Percentiles rank a stretch among this genome's conserved stretches.
phyloP scores from a whole-genome alignment of 2,329 filamentous ascomycete species.

The Balansia obtecta region DNA sequence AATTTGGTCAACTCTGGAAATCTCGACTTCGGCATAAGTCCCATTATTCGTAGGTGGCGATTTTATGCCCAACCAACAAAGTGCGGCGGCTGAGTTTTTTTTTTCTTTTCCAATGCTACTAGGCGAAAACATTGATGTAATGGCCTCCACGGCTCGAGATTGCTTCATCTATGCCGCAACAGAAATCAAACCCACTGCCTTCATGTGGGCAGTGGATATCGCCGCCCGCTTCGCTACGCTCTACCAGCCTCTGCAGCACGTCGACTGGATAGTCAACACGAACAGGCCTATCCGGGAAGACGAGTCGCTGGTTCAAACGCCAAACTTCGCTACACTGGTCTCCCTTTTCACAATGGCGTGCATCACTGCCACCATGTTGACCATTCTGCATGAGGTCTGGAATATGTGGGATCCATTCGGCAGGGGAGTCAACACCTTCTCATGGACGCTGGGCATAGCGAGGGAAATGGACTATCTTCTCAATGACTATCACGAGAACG shows the following conservation, averaged over 20 bases:
- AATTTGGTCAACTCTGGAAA: slow-evolving; percentile 12
- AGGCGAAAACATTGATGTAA: slow-evolving; percentile 16
- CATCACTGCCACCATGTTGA: slow-evolving; percentile 8
- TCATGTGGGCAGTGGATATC: slow-evolving; percentile 10
- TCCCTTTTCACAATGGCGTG: slow-evolving; percentile 6
- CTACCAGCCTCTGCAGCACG: slow-evolving; percentile 10
- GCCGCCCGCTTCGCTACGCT: slow-evolving; percentile 7
- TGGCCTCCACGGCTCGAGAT: slow-evolving; percentile 11
- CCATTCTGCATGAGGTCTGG: slow-evolving; percentile 15
- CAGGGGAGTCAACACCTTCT: slow-evolving; percentile 11
- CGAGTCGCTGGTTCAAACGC: slow-evolving; percentile 1
- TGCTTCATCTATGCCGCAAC: slow-evolving; percentile 8
- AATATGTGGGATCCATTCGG: slow-evolving; percentile 17
- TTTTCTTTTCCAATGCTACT: not conserved
- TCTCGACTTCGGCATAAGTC: slow-evolving; percentile 9
- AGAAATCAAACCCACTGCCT: slow-evolving; percentile 10
- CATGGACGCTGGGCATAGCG: slow-evolving; percentile 17
- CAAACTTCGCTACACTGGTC: not conserved
- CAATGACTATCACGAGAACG: slow-evolving; percentile 15
- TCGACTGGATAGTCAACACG: slow-evolving; percentile 9
- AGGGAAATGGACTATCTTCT: slow-evolving; percentile 16
- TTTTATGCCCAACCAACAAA: not conserved
- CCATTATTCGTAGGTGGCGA: slow-evolving; percentile 13
- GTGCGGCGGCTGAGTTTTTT: not conserved
- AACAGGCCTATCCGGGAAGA: not conserved